Conservation (phyloP, 805 yeast species). For the Zygosaccharomyces pseudorouxii region DNA sequence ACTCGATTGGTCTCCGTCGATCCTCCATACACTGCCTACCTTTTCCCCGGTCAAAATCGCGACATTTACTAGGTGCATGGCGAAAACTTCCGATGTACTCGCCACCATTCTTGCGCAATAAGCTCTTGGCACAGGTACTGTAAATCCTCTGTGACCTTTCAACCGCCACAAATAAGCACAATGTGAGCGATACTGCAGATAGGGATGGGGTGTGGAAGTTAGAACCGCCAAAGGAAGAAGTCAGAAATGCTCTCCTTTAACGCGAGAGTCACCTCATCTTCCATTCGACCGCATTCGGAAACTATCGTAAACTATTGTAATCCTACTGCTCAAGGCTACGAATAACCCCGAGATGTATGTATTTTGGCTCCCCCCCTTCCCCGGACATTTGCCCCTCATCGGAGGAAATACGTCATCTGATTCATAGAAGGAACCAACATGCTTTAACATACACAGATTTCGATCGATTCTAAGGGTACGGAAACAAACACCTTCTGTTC, state of each 20-base stretch:
- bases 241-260: not conserved
- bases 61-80: too few species aligned
- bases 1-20: too few species aligned
- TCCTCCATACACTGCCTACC: too few species aligned
- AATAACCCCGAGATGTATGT: not conserved
- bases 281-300: not conserved
- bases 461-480: not conserved
- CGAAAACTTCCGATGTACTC: too few species aligned
- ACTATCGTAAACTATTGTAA: not conserved
- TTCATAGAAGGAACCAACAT: not conserved
- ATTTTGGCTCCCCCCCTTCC: not conserved
- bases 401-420: not conserved
- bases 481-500: not conserved
- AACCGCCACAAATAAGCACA: too few species aligned
- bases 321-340: not conserved
- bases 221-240: too few species aligned
- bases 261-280: not conserved
- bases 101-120: too few species aligned
- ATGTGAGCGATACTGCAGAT: too few species aligned
- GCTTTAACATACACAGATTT: not conserved
- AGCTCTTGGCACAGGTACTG: too few species aligned
- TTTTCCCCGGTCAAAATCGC: too few species aligned
- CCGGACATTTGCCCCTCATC: not conserved
- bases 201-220: too few species aligned
- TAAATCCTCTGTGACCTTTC: too few species aligned